These are phyloP conservation scores for Bacterosira constricta DNA, from an alignment of 108 stramenopile genomes.

Conservation along the genomic window DNA sequence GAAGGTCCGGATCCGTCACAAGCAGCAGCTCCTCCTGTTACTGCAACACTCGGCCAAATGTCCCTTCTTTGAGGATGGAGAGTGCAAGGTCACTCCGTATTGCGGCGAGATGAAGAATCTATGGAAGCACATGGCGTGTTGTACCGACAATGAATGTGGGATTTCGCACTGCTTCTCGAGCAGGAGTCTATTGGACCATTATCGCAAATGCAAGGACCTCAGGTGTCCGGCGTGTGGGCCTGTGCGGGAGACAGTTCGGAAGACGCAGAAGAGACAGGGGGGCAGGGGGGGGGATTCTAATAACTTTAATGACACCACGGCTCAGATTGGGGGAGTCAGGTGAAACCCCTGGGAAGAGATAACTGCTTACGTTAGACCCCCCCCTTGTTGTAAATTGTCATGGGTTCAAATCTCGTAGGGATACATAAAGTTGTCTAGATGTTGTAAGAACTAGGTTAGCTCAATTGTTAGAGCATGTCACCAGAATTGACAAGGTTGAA, in stretches of 20 bases:
- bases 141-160: conserved; percentile 95
- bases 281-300: too few relatives aligned
- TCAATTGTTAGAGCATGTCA: too few relatives aligned
- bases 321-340: too few relatives aligned
- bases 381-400: too few relatives aligned
- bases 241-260: conserved; percentile 93
- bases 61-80: conserved; percentile 81
- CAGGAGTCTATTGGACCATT: conserved; percentile 96
- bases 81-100: conserved; percentile 92
- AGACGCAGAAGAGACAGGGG: conserved; percentile 47
- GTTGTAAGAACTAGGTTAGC: too few relatives aligned
- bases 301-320: too few relatives aligned
- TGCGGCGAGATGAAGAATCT: conserved; percentile 97
- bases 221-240: conserved; percentile 96
- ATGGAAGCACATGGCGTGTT: conserved; percentile 99
- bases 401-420: too few relatives aligned
- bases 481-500: too few relatives aligned
- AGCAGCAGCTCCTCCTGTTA: conserved; percentile 96
- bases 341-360: too few relatives aligned
- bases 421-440: too few relatives aligned
- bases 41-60: conserved; percentile 98
- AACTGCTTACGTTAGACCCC: too few relatives aligned
- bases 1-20: conserved; percentile 91
- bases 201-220: conserved; percentile 94
- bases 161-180: conserved; percentile 96